Percentiles rank a stretch among this genome's conserved stretches.
phyloP scores from a whole-genome alignment of 129 eudicot species.

The Apium graveolens region DNA sequence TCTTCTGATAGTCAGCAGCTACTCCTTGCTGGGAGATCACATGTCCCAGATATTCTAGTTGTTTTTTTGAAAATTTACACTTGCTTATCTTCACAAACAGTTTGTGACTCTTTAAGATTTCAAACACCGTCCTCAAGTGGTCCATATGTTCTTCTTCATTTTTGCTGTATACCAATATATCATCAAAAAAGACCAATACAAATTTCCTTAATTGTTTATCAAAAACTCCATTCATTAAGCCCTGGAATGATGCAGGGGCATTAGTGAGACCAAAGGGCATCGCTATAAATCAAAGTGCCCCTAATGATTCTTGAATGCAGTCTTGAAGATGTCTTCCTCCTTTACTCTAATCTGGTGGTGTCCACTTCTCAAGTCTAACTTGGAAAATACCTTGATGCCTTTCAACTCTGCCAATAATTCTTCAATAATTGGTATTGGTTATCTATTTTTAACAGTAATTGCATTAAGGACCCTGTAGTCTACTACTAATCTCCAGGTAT shows the following conservation, averaged over 20 bases:
- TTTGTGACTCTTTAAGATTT: neutral
- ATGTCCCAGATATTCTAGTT: neutral
- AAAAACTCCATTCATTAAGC: neutral
- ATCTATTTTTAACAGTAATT: neutral
- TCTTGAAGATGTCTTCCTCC: neutral
- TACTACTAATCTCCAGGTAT: neutral
- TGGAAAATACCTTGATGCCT: neutral
- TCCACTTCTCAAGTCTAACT: neutral
- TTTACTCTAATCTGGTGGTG: constrained; percentile 2
- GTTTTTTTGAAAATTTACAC: neutral
- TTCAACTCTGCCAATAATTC: neutral
- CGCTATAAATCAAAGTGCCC: neutral
- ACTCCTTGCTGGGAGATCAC: neutral
- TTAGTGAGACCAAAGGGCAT: constrained; percentile 12
- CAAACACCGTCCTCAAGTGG: neutral
- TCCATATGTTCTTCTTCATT: neutral
- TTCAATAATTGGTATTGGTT: neutral
- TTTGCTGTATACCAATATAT: neutral
- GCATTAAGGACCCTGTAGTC: neutral
- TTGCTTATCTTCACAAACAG: neutral
- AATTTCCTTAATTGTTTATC: neutral
- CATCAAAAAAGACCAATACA: neutral
- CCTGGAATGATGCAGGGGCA: neutral
- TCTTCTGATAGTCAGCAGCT: neutral
- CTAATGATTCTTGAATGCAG: neutral